phyloP scores from a whole-genome alignment of 805 yeast species.

The Lipomyces mesembrius region DNA sequence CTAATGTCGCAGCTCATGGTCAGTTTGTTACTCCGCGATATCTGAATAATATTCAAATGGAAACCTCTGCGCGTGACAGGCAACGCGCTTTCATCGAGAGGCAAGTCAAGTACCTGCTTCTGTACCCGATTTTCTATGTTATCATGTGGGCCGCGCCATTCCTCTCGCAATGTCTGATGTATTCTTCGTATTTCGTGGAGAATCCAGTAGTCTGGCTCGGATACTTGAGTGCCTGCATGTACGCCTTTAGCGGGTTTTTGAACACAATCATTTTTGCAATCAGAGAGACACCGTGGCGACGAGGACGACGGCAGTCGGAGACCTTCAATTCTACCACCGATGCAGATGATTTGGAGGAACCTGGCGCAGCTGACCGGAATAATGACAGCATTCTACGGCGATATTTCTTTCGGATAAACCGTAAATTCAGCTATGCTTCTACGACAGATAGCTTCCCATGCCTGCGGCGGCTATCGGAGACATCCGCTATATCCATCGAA shows the following conservation, averaged over 20 bases:
- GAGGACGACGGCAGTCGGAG: background rate
- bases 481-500: slow-evolving; percentile 7
- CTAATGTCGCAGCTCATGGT: background rate
- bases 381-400: background rate
- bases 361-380: background rate
- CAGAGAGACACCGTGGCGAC: slow-evolving; percentile 77
- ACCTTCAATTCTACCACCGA: background rate
- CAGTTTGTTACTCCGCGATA: slow-evolving; percentile 11
- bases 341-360: background rate
- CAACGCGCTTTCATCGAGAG: slow-evolving; percentile 66
- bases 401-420: background rate
- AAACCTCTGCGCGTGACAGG: slow-evolving; percentile 32
- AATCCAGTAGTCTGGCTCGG: slow-evolving; percentile 67
- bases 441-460: background rate
- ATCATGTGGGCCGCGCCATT: slow-evolving; percentile 84
- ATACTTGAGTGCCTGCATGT: slow-evolving; percentile 72
- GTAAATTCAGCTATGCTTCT: background rate
- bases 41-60: slow-evolving; percentile 16
- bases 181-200: slow-evolving; percentile 52
- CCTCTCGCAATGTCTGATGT: slow-evolving; percentile 63
- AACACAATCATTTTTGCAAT: slow-evolving; percentile 76
- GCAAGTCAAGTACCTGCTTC: slow-evolving; percentile 78
- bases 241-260: slow-evolving; percentile 78
- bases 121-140: slow-evolving; percentile 83
- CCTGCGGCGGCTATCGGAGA: slow-evolving; percentile 1